Conservation (phyloP, 1,284 basidiomycete species). For the Moniliella sp. region DNA sequence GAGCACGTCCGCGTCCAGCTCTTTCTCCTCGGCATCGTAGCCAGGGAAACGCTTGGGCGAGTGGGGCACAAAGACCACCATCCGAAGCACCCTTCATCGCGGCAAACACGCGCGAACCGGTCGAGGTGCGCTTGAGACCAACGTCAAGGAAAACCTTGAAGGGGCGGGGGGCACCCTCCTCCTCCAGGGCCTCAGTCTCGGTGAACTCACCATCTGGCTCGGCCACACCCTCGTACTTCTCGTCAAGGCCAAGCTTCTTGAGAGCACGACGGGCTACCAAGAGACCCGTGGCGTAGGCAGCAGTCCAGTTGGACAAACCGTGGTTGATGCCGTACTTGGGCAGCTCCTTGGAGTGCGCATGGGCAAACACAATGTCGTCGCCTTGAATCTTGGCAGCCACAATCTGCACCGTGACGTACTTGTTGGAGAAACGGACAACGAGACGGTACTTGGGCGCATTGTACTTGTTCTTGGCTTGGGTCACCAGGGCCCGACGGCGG, state of each 20-base stretch:
- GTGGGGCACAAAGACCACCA: constrained; percentile 92
- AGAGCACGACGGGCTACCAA: constrained; percentile 83
- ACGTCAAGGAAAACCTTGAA: constrained; percentile 98
- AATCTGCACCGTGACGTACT: constrained; percentile 43
- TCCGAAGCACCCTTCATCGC: constrained; percentile 97
- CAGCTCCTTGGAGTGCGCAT: constrained; percentile 55
- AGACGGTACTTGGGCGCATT: constrained; percentile 95
- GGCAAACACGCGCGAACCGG: constrained; percentile 91
- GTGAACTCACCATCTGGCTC: constrained; percentile 74
- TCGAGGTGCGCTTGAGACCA: constrained; percentile 90
- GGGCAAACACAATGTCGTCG: constrained; percentile 70
- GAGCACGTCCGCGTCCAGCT: constrained; percentile 76
- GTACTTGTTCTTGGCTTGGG: constrained; percentile 99
- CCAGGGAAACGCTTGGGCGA: constrained; percentile 96
- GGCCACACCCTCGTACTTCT: constrained; percentile 89
- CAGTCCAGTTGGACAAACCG: constrained; percentile 95
- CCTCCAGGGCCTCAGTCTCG: constrained; percentile 62
- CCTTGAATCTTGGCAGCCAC: constrained; percentile 91
- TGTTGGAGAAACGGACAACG: constrained; percentile 61
- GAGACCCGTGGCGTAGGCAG: constrained; percentile 93
- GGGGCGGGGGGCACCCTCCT: constrained; percentile 80
- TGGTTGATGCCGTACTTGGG: constrained; percentile 91
- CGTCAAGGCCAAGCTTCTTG: constrained; percentile 80
- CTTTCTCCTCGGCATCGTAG: constrained; percentile 79
- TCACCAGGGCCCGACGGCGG: constrained; percentile 86